These are phyloP conservation scores for Sutorius eximius DNA, from an alignment of 1,284 basidiomycete species.

Conservation along the genomic window DNA sequence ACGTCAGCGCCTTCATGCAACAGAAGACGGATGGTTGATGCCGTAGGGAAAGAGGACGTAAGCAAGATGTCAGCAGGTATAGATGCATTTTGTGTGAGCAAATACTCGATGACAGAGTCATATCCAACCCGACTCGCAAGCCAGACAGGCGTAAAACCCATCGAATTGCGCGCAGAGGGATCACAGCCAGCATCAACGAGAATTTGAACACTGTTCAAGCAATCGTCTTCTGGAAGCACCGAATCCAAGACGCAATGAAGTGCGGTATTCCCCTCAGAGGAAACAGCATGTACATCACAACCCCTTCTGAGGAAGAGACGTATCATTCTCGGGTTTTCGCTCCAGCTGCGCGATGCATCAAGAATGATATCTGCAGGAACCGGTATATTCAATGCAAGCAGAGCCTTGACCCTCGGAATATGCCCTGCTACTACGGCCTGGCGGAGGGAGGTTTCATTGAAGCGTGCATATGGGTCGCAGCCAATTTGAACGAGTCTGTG, in stretches of 20 bases:
- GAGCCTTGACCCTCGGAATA: background rate
- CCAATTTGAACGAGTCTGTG: background rate
- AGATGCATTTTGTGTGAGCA: background rate
- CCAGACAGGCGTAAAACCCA: background rate
- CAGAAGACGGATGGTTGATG: background rate
- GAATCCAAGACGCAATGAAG: background rate
- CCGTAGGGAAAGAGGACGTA: too few relatives aligned
- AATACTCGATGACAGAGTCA: background rate
- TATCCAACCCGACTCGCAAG: background rate
- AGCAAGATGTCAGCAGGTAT: background rate
- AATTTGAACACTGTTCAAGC: background rate
- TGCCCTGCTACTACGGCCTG: background rate
- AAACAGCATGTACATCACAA: background rate
- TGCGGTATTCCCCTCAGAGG: background rate
- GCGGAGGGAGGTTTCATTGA: background rate
- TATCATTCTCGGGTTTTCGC: background rate
- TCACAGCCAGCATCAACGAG: conserved; percentile 3
- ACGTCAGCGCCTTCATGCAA: background rate
- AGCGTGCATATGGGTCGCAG: background rate
- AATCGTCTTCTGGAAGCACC: background rate
- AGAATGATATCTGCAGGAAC: background rate
- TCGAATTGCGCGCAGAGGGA: background rate
- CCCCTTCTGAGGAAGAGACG: background rate
- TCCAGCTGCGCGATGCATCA: background rate
- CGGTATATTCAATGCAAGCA: background rate